A percentile compares a stretch with the other conserved stretches of the same genome.
These are phyloP conservation scores for Citrus trifoliata DNA, from an alignment of 345 rosid species.

Conservation along the genomic window DNA sequence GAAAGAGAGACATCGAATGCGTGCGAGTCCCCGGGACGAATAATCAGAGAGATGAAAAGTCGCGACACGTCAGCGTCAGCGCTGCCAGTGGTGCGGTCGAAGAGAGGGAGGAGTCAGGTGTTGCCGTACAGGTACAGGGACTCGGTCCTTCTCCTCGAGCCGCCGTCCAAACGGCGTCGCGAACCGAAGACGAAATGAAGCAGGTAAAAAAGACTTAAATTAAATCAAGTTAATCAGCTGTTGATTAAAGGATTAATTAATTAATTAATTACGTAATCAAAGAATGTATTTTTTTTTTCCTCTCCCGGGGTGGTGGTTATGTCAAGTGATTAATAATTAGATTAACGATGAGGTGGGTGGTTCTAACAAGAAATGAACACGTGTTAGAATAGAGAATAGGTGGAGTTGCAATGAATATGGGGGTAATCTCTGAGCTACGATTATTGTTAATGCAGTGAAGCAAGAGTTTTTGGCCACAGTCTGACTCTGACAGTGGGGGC, in stretches of 20 bases:
- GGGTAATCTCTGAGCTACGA: too few relatives aligned
- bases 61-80: slow-evolving; percentile 2
- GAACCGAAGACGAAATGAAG: slow-evolving; percentile 16
- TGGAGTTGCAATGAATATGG: too few relatives aligned
- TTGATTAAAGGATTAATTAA: neutral
- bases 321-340: too few relatives aligned
- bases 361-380: too few relatives aligned
- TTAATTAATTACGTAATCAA: neutral
- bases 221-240: neutral
- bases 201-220: neutral
- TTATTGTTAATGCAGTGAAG: too few relatives aligned
- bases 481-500: too few relatives aligned
- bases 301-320: too few relatives aligned
- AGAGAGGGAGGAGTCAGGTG: slow-evolving; percentile 41
- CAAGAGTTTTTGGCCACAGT: too few relatives aligned
- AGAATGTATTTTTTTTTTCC: too few relatives aligned
- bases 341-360: too few relatives aligned
- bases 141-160: slow-evolving; percentile 31
- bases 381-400: too few relatives aligned
- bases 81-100: slow-evolving; percentile 32
- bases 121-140: slow-evolving; percentile 46
- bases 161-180: slow-evolving; percentile 28
- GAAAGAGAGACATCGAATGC: neutral
- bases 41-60: neutral
- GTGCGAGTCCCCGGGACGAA: neutral